Conservation (phyloP, 805 yeast species). For the Ogataea nakhonphanomensis region DNA sequence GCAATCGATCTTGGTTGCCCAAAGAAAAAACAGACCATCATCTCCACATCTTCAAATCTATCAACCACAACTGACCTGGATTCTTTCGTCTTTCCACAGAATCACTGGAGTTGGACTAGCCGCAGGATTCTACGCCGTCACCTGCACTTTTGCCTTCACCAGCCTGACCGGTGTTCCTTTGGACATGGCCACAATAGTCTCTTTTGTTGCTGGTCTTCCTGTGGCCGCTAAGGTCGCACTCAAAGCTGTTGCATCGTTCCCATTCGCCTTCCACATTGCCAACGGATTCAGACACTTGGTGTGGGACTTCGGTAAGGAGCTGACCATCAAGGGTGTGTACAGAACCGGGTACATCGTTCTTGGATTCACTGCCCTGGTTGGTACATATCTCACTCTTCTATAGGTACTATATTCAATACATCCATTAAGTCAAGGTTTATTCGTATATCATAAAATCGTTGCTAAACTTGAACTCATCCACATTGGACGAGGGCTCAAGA, state of each 20-base stretch:
- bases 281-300: slow-evolving; percentile 91
- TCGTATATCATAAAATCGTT: slow-evolving; percentile 23
- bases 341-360: slow-evolving; percentile 85
- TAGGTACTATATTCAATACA: slow-evolving; percentile 14
- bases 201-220: slow-evolving; percentile 62
- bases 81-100: slow-evolving; percentile 80
- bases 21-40: slow-evolving; percentile 82
- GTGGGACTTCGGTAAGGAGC: slow-evolving; percentile 87
- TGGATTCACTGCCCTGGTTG: slow-evolving; percentile 57
- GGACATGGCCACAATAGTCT: slow-evolving; percentile 52
- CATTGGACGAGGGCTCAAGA: slow-evolving; percentile 1
- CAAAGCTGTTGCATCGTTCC: slow-evolving; percentile 72
- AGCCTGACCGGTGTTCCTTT: slow-evolving; percentile 57
- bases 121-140: slow-evolving; percentile 70
- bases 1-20: slow-evolving; percentile 66
- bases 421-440: slow-evolving; percentile 3
- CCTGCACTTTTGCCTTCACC: slow-evolving; percentile 70
- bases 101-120: slow-evolving; percentile 84
- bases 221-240: slow-evolving; percentile 53
- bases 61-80: slow-evolving; percentile 86
- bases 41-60: slow-evolving; percentile 91
- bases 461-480: slow-evolving; percentile 15
- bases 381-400: slow-evolving; percentile 54
- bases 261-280: slow-evolving; percentile 81
- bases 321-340: slow-evolving; percentile 83